Conservation (phyloP, 805 yeast genomes). For the Saccharomycopsis selenospora region DNA sequence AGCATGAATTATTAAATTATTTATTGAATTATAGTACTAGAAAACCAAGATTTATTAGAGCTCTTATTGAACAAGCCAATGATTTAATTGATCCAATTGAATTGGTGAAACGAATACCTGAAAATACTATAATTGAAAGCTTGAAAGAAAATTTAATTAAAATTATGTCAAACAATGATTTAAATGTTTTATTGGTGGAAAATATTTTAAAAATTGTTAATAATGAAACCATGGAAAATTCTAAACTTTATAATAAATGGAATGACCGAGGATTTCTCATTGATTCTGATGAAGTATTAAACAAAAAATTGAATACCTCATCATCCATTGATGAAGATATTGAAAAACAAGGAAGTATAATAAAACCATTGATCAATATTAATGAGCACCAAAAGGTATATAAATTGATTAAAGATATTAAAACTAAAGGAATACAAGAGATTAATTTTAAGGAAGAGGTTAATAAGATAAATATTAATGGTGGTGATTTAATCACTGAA, state of each 20-base stretch:
- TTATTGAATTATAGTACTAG: constrained; percentile 62
- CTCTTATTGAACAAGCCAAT: constrained; percentile 63
- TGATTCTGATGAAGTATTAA: constrained; percentile 22
- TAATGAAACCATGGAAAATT: constrained; percentile 39
- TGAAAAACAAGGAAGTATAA: neutral
- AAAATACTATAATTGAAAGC: constrained; percentile 54
- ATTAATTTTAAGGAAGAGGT: constrained; percentile 4
- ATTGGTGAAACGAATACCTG: constrained; percentile 59
- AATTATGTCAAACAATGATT: constrained; percentile 57
- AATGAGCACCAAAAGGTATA: neutral
- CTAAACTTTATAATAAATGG: constrained; percentile 26
- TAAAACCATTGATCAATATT: neutral
- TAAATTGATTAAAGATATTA: constrained; percentile 8
- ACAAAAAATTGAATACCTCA: constrained; percentile 22
- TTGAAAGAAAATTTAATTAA: constrained; percentile 52
- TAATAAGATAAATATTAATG: neutral
- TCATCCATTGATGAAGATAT: constrained; percentile 17
- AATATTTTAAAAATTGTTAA: constrained; percentile 50
- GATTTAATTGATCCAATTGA: constrained; percentile 60
- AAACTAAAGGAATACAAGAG: constrained; percentile 18
- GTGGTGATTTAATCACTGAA: constrained; percentile 26
- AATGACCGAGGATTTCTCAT: constrained; percentile 31
- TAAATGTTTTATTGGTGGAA: constrained; percentile 45
- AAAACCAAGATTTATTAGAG: constrained; percentile 70
- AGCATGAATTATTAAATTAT: constrained; percentile 73